Conservation (phyloP, 2,329 filamentous ascomycete species). For the Aspergillus eucalypticola region DNA sequence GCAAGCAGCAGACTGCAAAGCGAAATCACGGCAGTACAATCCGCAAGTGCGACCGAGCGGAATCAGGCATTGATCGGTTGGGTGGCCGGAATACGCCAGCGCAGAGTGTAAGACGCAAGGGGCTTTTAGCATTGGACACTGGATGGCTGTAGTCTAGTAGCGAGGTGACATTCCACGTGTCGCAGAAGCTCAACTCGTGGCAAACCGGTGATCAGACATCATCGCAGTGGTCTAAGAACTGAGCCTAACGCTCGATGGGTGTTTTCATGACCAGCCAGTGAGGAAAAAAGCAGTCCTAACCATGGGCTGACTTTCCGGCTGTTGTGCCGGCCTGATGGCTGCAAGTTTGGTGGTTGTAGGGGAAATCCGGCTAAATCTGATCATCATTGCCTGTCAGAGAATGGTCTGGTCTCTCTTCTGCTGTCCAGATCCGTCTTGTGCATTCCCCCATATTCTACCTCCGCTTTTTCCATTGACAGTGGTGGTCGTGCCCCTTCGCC, state of each 20-base stretch:
- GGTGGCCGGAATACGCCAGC: not conserved
- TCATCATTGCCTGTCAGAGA: too few relatives aligned
- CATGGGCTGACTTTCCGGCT: not conserved
- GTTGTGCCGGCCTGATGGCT: not conserved
- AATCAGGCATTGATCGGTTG: not conserved
- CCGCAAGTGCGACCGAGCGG: not conserved
- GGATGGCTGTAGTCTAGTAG: not conserved
- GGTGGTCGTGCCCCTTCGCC: not conserved
- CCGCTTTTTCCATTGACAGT: not conserved
- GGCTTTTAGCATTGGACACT: not conserved
- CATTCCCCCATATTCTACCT: not conserved
- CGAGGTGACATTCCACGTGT: not conserved
- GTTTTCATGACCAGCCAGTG: not conserved
- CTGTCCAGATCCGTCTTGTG: not conserved
- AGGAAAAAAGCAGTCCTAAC: not conserved
- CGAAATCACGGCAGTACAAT: not conserved
- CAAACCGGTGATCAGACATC: not conserved
- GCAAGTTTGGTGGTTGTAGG: not conserved
- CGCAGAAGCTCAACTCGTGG: not conserved
- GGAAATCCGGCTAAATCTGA: not conserved
- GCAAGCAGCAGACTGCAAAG: not conserved
- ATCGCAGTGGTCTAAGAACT: not conserved
- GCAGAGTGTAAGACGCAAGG: not conserved
- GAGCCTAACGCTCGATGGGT: not conserved
- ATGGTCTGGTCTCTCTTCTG: not conserved